Conservation (phyloP, 768 basidiomycete species). For the Kwoniella heveanensis region DNA sequence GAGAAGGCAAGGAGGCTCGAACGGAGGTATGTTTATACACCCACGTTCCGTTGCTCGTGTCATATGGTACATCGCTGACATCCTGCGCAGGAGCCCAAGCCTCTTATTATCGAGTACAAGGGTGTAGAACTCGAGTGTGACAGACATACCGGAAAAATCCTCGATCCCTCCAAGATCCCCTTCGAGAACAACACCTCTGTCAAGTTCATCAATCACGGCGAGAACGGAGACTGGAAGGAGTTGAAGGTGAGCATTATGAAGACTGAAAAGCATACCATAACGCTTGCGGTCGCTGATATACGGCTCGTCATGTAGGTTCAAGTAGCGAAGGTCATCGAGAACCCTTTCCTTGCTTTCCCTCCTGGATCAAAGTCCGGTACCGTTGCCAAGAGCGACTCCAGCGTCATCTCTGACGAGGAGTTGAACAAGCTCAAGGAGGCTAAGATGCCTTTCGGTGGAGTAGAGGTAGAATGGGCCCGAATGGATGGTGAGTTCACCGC, state of each 20-base stretch:
- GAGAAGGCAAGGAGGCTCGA: constrained; percentile 33
- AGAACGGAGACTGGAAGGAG: constrained; percentile 55
- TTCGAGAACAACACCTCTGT: constrained; percentile 49
- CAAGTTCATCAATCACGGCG: constrained; percentile 51
- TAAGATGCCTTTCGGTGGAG: constrained; percentile 48
- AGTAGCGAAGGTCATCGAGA: constrained; percentile 38
- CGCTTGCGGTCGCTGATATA: too few relatives aligned
- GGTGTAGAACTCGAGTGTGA: constrained; percentile 47
- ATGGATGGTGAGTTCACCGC: constrained; percentile 38
- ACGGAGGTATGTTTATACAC: constrained; percentile 16
- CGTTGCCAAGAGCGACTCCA: constrained; percentile 45
- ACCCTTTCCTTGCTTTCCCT: constrained; percentile 55
- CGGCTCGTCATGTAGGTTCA: too few relatives aligned
- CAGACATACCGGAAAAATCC: constrained; percentile 41
- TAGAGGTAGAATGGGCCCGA: constrained; percentile 42
- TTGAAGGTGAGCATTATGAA: constrained; percentile 51
- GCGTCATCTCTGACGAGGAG: constrained; percentile 48
- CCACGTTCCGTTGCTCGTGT: background rate
- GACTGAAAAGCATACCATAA: too few relatives aligned
- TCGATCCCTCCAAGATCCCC: constrained; percentile 43
- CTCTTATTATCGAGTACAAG: constrained; percentile 51
- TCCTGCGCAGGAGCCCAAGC: constrained; percentile 6
- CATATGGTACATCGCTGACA: constrained; percentile 5
- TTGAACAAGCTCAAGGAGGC: constrained; percentile 47
- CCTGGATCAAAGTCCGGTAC: constrained; percentile 49